Base-by-base conservation (phyloP, 1,284 basidiomycete genomes). In the Hymenochaete sp. region DNA sequence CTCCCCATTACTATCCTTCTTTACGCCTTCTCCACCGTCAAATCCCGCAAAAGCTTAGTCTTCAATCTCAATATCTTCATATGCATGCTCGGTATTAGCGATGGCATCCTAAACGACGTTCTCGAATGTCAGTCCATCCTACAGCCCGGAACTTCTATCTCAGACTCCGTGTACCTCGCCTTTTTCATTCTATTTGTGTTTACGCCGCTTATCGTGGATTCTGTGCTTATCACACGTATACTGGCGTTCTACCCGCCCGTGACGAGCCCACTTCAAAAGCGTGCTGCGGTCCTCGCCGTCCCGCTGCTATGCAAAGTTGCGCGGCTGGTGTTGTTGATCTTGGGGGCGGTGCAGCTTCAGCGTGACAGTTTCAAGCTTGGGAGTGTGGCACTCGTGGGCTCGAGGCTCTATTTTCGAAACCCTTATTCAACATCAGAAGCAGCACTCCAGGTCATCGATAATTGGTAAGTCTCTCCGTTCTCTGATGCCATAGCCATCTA, bases 51-150 rank as follows among this genome's bases (percentile, higher is more conserved):
- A 11, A 53, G 55, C 13, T 59, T 56, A 4, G 51, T 66, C 3
- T 66, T 65, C 46, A 48, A 57, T 25, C 51, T 65, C 36, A 66
- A 66, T 35, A 41, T 65, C 26, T 42, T 59, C 26, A 50, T 57
- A 0, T 53, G 58, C 46, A 38, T 54, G 22, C 49, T 56, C 18
- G 62, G 62, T 3, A 53, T 64, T 16, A 50, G 48, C 13, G 49
- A 56, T 24, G 62, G 57, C 16, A 46, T 56, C 18, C 42, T 58
- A 14, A 60, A 56, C 21, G 36, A 48, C 6, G 52, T 43, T 19
- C 38, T 57, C 43, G 47, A 42, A 35, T 28, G 44, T 8, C 29
- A 37, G 25, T 19, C 43, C 13, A 50, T 61, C 16, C 42, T 57
- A 2, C 45, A 52, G 21, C 60, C 59, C 0, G 19, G 49, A 11